Percentiles rank a stretch among this genome's conserved stretches.
Evolutionary conservation across 1,284 basidiomycete species (phyloP).

Genomic region (Ganoderma lucidum): DNA sequence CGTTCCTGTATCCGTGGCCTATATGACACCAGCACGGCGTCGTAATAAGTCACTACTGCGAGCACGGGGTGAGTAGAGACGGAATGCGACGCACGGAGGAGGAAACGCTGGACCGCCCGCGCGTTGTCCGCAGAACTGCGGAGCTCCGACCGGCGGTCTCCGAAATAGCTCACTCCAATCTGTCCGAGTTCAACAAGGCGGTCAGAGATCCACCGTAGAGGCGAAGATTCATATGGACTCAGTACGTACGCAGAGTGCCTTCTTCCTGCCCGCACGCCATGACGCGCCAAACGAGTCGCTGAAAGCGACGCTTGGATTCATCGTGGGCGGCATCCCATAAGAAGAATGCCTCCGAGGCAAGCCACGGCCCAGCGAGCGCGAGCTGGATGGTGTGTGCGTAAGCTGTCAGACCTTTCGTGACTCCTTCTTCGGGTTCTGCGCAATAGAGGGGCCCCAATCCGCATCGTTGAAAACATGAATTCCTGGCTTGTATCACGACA

Average conservation of each 20-base stretch:
- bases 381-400: neutral
- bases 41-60: neutral
- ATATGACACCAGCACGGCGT: slow-evolving; percentile 25
- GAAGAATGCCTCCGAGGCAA: neutral
- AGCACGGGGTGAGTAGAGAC: slow-evolving; percentile 43
- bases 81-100: slow-evolving; percentile 60
- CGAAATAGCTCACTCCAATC: slow-evolving; percentile 85
- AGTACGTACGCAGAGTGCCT: slow-evolving; percentile 72
- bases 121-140: slow-evolving; percentile 88
- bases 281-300: neutral
- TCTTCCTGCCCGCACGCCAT: slow-evolving; percentile 56
- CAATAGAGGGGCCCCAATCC: too few species aligned
- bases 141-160: slow-evolving; percentile 62
- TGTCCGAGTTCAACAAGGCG: slow-evolving; percentile 33
- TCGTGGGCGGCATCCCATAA: neutral
- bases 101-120: slow-evolving; percentile 71
- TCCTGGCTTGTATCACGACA: too few species aligned
- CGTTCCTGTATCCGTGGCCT: slow-evolving; percentile 65
- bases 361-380: neutral
- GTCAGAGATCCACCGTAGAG: too few species aligned
- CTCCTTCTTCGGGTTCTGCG: too few species aligned
- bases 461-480: too few species aligned
- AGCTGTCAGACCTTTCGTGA: too few species aligned
- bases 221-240: slow-evolving; percentile 39
- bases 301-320: neutral